Evolutionary conservation across 495 filamentous ascomycete genomes (phyloP).

Genomic region (Talaromyces adpressus): DNA sequence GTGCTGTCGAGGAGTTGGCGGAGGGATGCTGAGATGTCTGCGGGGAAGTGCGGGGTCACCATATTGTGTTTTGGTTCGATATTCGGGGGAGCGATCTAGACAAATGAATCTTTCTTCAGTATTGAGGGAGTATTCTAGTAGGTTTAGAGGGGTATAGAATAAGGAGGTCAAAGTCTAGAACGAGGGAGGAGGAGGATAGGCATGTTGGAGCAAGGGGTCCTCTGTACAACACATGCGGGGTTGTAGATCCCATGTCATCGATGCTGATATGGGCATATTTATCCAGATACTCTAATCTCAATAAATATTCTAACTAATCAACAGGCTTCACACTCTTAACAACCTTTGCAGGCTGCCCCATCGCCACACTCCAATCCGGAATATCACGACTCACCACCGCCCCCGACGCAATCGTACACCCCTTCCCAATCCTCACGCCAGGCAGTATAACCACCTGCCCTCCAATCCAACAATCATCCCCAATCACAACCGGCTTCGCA

Average conservation of each 20-base stretch:
- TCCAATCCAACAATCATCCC: conserved; percentile 44
- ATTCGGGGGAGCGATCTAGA: too few relatives aligned
- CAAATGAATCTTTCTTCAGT: too few relatives aligned
- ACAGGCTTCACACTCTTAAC: conserved; percentile 28
- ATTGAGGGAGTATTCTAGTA: background rate
- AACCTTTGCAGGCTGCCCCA: conserved; percentile 32
- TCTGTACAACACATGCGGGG: background rate
- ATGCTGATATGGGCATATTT: too few relatives aligned
- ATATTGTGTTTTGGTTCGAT: background rate
- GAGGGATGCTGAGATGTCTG: conserved; percentile 14
- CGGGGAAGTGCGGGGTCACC: conserved; percentile 3
- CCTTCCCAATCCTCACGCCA: conserved; percentile 39
- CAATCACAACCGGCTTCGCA: conserved; percentile 28
- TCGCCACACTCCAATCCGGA: conserved; percentile 27
- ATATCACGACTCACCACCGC: conserved; percentile 36
- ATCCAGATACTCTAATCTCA: too few relatives aligned
- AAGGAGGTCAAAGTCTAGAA: background rate
- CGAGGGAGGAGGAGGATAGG: background rate
- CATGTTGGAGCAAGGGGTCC: background rate
- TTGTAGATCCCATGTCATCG: background rate
- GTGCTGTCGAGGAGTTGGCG: conserved; percentile 21
- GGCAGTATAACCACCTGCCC: conserved; percentile 33
- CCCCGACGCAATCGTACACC: conserved; percentile 38
- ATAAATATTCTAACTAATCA: background rate
- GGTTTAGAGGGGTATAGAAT: background rate